Conservation (phyloP, 148 eudicot species). For the Diospyros kaki region DNA sequence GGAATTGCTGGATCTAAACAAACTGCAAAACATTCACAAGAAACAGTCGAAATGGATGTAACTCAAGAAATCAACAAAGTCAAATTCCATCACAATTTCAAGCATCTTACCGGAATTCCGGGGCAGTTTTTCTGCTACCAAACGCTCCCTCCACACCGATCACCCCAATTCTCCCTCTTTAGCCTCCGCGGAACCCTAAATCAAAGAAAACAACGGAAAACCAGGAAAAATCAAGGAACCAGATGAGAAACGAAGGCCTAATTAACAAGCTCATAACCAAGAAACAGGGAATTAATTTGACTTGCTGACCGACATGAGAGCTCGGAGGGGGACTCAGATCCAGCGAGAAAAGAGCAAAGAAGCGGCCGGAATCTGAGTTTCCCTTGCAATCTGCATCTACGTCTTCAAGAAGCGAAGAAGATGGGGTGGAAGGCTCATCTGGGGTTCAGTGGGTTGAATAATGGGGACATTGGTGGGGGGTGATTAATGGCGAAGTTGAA, state of each 20-base stretch:
- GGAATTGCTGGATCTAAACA: slow-evolving; percentile 8
- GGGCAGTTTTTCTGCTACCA: background rate
- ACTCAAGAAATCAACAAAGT: background rate
- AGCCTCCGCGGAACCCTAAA: slow-evolving; percentile 9
- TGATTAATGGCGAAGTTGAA: slow-evolving; percentile 2
- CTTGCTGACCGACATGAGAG: no score
- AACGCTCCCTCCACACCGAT: slow-evolving; percentile 11
- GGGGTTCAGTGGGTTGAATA: slow-evolving; percentile 17
- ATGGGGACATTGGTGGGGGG: background rate
- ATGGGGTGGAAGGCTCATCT: slow-evolving; percentile 1
- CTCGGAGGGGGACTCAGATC: slow-evolving; percentile 19
- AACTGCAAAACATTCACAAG: background rate
- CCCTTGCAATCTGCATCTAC: slow-evolving; percentile 6
- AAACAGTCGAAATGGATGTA: background rate
- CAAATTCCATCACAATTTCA: background rate
- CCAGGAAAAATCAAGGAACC: slow-evolving; percentile 9
- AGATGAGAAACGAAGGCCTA: slow-evolving; percentile 10
- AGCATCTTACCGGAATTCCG: slow-evolving; percentile 12
- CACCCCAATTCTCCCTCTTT: slow-evolving; percentile 15
- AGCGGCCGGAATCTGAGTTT: slow-evolving; percentile 22
- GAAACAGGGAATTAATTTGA: no score
- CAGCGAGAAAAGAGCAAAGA: slow-evolving; percentile 14
- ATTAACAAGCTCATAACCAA: slow-evolving; percentile 4
- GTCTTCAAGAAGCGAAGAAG: background rate
- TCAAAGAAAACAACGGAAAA: slow-evolving; percentile 4